Evolutionary conservation across 345 rosid genomes (phyloP), one percentile per base, ranked within the genome.

Genomic region (Carallia brachiata): DNA sequence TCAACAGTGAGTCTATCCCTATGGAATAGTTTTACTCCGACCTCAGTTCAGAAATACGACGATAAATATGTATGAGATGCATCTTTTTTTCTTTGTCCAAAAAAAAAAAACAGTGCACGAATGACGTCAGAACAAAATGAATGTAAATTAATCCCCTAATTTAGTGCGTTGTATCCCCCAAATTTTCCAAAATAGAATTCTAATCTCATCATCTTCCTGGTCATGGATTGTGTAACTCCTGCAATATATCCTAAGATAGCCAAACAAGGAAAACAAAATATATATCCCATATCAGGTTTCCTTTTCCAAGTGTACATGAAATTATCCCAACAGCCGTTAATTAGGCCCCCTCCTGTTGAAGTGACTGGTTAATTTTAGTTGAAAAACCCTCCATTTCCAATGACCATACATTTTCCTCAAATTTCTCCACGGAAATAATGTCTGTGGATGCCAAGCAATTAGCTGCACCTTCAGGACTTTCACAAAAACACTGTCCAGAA

Each of bases 321-420:
- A 55, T 12, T 13, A 23, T 55, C 16, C 60, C 60, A 23, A 5
- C 60, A 19, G 7, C 6, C 53, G 17, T 2, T 44, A 36, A 61
- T 61, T 36, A 61, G 47, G 47, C 64, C 3, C 27, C 64, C 9
- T 19, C 19, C 6, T 58, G 54, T 52, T 60, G 58, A 63, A 67
- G 68, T 44, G 75, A 65, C 12, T 58, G 62, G 44, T 71, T 74
- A 15, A 65, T 63, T 44, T 83, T 40, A 66, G 70, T 73, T 36
- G 7, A 54, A 30, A 72, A 36, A 27, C 65, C 71, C 36, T 80
- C 89, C 68, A 78, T 75, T 75, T 79, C 84, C 68, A 73, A 70
- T 8, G 83, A 75, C 84, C 86, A 85, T 18, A 71, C 68, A 12
- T 47, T 72, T 36, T 79, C 84, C 48, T 80, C 82, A 75, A 84